phyloP scores from a whole-genome alignment of 2,329 filamentous ascomycete genomes.

The Paraconiothyrium sp. region DNA sequence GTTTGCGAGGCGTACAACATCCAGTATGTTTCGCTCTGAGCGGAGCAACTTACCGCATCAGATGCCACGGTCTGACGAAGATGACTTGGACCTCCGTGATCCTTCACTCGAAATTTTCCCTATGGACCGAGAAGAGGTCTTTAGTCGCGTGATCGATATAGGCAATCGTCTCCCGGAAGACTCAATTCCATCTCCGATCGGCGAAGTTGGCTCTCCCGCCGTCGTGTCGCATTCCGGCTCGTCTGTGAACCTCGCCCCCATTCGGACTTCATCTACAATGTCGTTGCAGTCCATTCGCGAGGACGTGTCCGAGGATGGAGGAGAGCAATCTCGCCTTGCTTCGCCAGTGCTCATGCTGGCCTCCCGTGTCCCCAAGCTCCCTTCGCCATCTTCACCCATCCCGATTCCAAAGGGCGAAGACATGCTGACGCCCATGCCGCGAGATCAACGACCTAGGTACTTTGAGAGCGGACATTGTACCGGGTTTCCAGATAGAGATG shows the following conservation, averaged over 20 bases:
- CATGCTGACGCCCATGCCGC: background rate
- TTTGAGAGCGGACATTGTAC: background rate
- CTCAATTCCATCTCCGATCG: conserved; percentile 23
- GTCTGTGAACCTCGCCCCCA: conserved; percentile 38
- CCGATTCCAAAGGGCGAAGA: background rate
- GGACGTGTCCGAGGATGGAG: conserved; percentile 10
- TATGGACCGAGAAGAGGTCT: conserved; percentile 36
- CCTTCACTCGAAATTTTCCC: conserved; percentile 42
- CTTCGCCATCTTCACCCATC: background rate
- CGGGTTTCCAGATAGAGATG: background rate
- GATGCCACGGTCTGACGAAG: conserved; percentile 39
- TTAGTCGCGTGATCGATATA: conserved; percentile 41
- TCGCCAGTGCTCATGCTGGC: conserved; percentile 1
- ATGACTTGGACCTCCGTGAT: conserved; percentile 40
- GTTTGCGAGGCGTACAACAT: background rate
- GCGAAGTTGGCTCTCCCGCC: conserved; percentile 33
- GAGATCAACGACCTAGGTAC: background rate
- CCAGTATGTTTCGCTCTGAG: conserved; percentile 30
- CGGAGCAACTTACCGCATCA: conserved; percentile 39
- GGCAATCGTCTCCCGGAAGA: conserved; percentile 38
- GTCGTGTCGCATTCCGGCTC: conserved; percentile 42
- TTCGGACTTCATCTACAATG: conserved; percentile 31
- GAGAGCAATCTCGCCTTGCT: background rate
- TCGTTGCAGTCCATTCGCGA: conserved; percentile 34
- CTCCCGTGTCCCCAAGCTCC: background rate